Percentiles rank a stretch among this genome's conserved stretches.
phyloP scores from a whole-genome alignment of 2,329 filamentous ascomycete genomes.

The Neocucurbitaria cava region DNA sequence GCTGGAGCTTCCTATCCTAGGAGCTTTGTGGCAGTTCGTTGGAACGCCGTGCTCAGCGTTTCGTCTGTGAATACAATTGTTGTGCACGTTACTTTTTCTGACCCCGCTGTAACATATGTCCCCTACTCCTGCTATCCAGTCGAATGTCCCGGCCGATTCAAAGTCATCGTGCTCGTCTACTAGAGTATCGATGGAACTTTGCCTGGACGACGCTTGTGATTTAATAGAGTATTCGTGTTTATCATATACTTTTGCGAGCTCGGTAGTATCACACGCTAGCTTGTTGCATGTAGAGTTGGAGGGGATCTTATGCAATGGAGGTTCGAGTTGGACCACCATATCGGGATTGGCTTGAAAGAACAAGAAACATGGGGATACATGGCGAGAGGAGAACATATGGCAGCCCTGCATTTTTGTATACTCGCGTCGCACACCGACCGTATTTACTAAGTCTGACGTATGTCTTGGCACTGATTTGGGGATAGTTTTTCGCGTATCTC shows the following conservation, averaged over 20 bases:
- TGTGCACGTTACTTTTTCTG: not conserved
- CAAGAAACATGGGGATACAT: not conserved
- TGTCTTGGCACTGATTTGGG: not conserved
- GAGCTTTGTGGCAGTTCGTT: not conserved
- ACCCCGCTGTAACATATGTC: constrained; percentile 1
- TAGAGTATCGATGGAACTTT: not conserved
- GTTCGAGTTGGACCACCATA: constrained; percentile 3
- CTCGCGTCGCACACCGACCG: not conserved
- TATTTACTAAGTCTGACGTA: not conserved
- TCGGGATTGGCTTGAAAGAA: not conserved
- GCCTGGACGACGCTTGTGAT: not conserved
- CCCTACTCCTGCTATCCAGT: constrained; percentile 11
- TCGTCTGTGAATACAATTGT: not conserved
- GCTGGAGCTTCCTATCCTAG: not conserved
- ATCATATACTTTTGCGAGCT: not conserved
- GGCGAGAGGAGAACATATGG: not conserved
- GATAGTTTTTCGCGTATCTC: not conserved
- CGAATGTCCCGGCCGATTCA: not conserved
- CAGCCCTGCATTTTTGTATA: not conserved
- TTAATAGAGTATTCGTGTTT: not conserved
- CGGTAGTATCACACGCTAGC: not conserved
- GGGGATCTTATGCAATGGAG: not conserved
- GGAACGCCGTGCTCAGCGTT: not conserved
- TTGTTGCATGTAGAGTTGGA: not conserved
- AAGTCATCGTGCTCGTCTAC: not conserved